A percentile compares a stretch with the other conserved stretches of the same genome.
phyloP scores from a whole-genome alignment of 2,329 filamentous ascomycete genomes.

The Verticillium albo-atrum region DNA sequence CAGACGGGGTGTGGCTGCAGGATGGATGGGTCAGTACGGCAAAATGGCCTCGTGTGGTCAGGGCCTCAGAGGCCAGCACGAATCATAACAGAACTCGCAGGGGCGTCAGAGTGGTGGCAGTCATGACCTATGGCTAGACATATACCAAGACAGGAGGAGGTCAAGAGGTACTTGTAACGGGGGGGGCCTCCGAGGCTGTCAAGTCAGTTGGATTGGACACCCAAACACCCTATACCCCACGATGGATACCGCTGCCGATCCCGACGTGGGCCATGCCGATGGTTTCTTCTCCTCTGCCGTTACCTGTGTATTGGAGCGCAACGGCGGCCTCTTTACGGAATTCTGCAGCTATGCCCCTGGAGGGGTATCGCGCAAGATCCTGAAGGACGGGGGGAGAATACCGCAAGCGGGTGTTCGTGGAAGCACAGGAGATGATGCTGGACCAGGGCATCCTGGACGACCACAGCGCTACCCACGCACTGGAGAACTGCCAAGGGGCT shows the following conservation, averaged over 20 bases:
- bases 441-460: neutral
- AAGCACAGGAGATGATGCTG: neutral
- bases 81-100: constrained; percentile 8
- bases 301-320: neutral
- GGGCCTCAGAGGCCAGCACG: neutral
- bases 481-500: neutral
- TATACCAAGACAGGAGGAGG: constrained; percentile 22
- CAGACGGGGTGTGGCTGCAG: neutral
- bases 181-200: constrained; percentile 22
- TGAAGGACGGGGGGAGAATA: neutral
- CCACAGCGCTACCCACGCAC: neutral
- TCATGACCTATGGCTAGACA: constrained; percentile 18
- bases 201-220: constrained; percentile 23
- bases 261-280: constrained; percentile 9
- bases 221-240: constrained; percentile 23
- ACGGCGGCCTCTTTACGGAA: neutral
- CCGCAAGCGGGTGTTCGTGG: neutral
- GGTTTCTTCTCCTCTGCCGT: neutral
- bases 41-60: neutral
- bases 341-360: neutral
- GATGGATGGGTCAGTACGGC: neutral
- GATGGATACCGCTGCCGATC: constrained; percentile 27
- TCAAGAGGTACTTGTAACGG: constrained; percentile 2
- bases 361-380: neutral
- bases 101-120: constrained; percentile 13